Evolutionary conservation across 2,329 filamentous ascomycete species (phyloP), one percentile per base, ranked within the genome.

Genomic region (Colletotrichum caudatum): DNA sequence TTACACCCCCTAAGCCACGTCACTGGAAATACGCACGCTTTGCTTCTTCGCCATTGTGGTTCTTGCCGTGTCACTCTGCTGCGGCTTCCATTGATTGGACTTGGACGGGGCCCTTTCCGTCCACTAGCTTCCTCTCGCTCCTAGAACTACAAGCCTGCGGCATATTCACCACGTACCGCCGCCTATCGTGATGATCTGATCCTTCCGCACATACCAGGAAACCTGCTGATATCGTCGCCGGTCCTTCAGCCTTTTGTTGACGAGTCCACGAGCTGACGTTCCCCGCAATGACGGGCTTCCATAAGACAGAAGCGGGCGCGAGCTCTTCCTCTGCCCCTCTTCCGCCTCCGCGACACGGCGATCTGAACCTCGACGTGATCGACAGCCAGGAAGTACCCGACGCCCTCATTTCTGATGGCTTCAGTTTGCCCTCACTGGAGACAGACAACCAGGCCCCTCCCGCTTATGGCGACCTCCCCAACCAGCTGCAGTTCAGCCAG

Each of bases 401-500:
- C 23, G 77, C 81, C 20, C 64, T 82, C 33, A 74, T 82, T 11
- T 79, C 80, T 20, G 82, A 85, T 67, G 81, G 80, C 74, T 84
- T 83, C 73, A 76, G 82, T 54, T 73, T 82, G 37, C 82, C 84
- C 3, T 81, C 82, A 39, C 78, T 87, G 39, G 83, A 81, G 16
- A 77, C 80, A 53, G 78, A 79, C 39, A 76, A 80, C 1, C 84
- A 85, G 23, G 82, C 82, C 8, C 87, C 86, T 29, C 89, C 89
- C 2, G 86, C 88, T 0, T 92, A 92, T 75, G 90, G 89, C 74
- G 87, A 89, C 26, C 80, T 83, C 18, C 84, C 84, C 65, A 84
- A 89, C 74, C 84, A 88, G 65, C 78, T 92, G 33, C 85, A 89
- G 69, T 86, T 92, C 70, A 88, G 85, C 26, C 89, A 91, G 75